Percentiles rank a stretch among this genome's conserved stretches.
These are phyloP conservation scores for Imleria badia DNA, from an alignment of 768 basidiomycete genomes.

Conservation along the genomic window DNA sequence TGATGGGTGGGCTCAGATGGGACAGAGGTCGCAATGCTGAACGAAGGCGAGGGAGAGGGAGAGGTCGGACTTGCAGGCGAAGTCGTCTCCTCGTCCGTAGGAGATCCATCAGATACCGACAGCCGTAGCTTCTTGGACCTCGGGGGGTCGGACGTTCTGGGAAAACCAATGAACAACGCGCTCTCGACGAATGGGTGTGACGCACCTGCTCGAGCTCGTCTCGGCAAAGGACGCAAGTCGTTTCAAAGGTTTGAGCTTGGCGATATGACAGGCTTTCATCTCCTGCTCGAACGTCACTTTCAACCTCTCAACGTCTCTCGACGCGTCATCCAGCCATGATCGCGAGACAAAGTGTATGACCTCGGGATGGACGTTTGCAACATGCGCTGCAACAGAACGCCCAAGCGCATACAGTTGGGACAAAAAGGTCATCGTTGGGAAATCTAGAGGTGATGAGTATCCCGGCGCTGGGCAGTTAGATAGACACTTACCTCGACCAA, in stretches of 20 bases:
- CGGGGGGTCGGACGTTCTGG: constrained; percentile 23
- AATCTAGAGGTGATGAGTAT: constrained; percentile 22
- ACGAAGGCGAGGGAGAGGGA: constrained; percentile 53
- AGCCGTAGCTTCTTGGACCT: constrained; percentile 45
- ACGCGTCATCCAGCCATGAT: constrained; percentile 23
- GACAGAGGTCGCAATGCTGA: constrained; percentile 46
- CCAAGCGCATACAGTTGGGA: constrained; percentile 48
- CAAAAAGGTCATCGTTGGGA: constrained; percentile 44
- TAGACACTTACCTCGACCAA: constrained; percentile 26
- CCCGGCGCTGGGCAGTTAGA: neutral
- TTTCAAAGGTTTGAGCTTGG: constrained; percentile 45
- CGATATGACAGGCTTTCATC: constrained; percentile 39
- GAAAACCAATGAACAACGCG: constrained; percentile 6
- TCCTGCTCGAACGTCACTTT: constrained; percentile 37
- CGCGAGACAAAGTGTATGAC: constrained; percentile 14
- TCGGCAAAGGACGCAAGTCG: constrained; percentile 46
- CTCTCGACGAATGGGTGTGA: neutral
- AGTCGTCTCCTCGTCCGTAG: constrained; percentile 32
- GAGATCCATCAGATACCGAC: constrained; percentile 35
- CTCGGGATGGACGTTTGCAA: constrained; percentile 9
- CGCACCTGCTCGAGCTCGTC: constrained; percentile 41
- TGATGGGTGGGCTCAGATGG: constrained; percentile 30
- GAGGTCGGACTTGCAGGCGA: constrained; percentile 25
- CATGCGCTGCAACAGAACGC: constrained; percentile 30
- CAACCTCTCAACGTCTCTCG: constrained; percentile 34